Conservation (phyloP, 352 stramenopile species). For the Phytophthora cryptogea region DNA sequence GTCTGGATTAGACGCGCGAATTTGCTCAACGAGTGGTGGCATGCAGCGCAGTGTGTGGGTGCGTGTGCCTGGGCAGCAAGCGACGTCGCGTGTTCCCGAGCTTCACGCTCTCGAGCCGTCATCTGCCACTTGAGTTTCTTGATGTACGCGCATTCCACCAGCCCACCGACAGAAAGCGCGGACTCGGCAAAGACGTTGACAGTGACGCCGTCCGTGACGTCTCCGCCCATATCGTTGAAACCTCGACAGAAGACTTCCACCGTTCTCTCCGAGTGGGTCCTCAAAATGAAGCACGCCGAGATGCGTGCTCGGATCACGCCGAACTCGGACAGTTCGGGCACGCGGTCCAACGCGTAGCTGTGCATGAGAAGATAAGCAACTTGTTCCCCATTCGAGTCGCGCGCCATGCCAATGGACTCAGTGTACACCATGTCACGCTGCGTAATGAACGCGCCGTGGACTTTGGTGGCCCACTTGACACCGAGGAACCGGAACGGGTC, state of each 20-base stretch:
- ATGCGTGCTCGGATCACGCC: conserved; percentile 41
- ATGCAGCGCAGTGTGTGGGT: conserved; percentile 31
- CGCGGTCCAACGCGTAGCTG: conserved; percentile 40
- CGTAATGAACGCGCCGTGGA: conserved; percentile 33
- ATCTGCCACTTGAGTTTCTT: conserved; percentile 74
- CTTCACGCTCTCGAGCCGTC: conserved; percentile 27
- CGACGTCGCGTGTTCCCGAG: conserved; percentile 21
- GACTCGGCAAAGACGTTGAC: conserved; percentile 44
- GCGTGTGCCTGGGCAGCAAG: conserved; percentile 17
- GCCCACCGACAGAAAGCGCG: conserved; percentile 34
- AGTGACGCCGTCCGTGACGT: conserved; percentile 40
- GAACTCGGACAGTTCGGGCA: conserved; percentile 37
- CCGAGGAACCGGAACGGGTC: conserved; percentile 51
- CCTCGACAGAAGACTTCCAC: conserved; percentile 57
- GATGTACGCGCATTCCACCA: conserved; percentile 54
- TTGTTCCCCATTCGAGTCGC: conserved; percentile 35
- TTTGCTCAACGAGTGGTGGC: conserved; percentile 36
- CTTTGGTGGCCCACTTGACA: conserved; percentile 44
- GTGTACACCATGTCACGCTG: conserved; percentile 46
- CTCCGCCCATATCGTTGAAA: conserved; percentile 48
- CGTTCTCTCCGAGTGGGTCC: conserved; percentile 28
- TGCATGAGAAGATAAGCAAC: conserved; percentile 39
- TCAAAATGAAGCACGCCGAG: conserved; percentile 52
- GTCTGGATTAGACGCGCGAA: conserved; percentile 31
- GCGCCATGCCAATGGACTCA: conserved; percentile 35